A percentile compares a stretch with the other conserved stretches of the same genome.
Conservation (phyloP, 2,329 filamentous ascomycete genomes). For the Fusarium metavorans region DNA sequence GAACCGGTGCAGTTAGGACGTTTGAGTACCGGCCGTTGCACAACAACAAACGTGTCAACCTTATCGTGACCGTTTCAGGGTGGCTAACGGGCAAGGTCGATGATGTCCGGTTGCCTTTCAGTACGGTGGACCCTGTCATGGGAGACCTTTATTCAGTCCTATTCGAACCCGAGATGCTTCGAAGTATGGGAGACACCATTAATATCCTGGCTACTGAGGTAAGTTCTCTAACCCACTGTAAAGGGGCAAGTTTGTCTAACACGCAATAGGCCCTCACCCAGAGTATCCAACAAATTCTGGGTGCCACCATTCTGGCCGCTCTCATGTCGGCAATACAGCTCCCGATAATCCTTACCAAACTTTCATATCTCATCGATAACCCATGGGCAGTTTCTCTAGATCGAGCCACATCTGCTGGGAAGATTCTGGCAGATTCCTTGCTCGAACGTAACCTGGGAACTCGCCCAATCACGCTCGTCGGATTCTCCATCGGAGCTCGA, state of each 20-base stretch:
- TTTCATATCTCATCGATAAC: constrained; percentile 97
- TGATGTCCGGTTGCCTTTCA: constrained; percentile 94
- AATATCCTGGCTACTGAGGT: constrained; percentile 98
- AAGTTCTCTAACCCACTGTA: constrained; percentile 49
- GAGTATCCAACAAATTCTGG: constrained; percentile 94
- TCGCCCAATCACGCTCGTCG: constrained; percentile 90
- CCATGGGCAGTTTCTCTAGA: constrained; percentile 98
- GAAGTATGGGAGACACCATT: constrained; percentile 97
- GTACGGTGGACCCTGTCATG: constrained; percentile 97
- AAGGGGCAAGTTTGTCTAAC: constrained; percentile 4
- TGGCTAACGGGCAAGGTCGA: constrained; percentile 99
- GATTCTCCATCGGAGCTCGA: constrained; percentile 91
- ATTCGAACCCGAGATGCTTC: constrained; percentile 98
- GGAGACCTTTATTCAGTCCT: constrained; percentile 96
- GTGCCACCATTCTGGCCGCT: constrained; percentile 86
- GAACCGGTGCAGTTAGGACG: constrained; percentile 92
- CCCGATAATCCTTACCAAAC: constrained; percentile 92
- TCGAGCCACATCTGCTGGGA: constrained; percentile 86
- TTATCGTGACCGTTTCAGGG: constrained; percentile 93
- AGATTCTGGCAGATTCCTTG: constrained; percentile 94
- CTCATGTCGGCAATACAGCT: constrained; percentile 94
- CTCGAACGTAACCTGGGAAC: constrained; percentile 92
- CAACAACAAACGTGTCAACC: constrained; percentile 97
- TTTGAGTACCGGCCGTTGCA: constrained; percentile 97
- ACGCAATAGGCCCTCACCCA: constrained; percentile 83